These are phyloP conservation scores for Lasiodiplodia sp. DNA, from an alignment of 2,329 filamentous ascomycete species.

Conservation along the genomic window DNA sequence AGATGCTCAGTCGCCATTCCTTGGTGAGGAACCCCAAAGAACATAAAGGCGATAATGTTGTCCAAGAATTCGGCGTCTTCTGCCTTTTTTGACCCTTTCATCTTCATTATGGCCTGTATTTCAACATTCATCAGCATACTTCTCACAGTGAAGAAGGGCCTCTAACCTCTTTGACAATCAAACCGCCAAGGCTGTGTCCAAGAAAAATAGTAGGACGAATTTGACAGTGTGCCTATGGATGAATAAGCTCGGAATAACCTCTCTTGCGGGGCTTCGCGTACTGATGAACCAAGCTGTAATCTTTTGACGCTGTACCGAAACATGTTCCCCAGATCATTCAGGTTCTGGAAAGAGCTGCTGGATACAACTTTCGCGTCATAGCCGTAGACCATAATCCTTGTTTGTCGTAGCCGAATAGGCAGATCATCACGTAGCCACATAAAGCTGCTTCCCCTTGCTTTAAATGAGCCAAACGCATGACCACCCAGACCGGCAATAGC, in stretches of 20 bases:
- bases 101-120: background rate
- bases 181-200: conserved; percentile 10
- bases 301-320: background rate
- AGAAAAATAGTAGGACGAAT: background rate
- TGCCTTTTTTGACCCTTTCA: background rate
- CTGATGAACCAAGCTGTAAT: background rate
- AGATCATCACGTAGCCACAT: conserved; percentile 44
- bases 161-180: conserved; percentile 16
- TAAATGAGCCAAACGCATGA: conserved; percentile 36
- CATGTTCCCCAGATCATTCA: background rate
- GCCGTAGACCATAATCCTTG: conserved; percentile 40
- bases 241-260: background rate
- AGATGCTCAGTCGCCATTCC: conserved; percentile 5
- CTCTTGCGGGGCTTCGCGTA: background rate
- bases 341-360: conserved; percentile 4
- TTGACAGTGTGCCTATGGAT: background rate
- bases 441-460: conserved; percentile 34
- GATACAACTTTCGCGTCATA: conserved; percentile 32
- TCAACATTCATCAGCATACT: background rate
- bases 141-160: too few species aligned
- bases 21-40: conserved; percentile 13
- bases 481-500: conserved; percentile 36
- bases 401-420: conserved; percentile 33
- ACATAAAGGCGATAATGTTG: background rate
- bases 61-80: background rate